Base-by-base conservation (phyloP, 768 basidiomycete species). In the Calvatia gigantea region DNA sequence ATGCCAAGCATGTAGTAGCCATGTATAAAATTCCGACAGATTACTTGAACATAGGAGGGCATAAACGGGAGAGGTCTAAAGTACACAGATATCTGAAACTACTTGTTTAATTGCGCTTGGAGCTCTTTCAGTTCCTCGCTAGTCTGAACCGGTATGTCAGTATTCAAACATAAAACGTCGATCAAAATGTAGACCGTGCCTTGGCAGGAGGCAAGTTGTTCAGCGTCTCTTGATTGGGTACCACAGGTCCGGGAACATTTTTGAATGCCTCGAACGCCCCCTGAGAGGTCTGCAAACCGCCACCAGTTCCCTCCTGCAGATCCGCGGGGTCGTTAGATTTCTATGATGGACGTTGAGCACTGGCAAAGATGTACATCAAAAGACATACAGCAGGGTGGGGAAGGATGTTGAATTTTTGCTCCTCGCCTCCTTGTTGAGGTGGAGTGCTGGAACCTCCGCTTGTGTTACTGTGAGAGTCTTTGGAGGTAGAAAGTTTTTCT, bases 241-340 rank as follows among this genome's bases (percentile, higher is more conserved):
- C 62, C 50, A 80, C 67, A 1, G 84, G 84, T 3, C 67, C 84
- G 27, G 73, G 76, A 2, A 80, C 76, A 42, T 78, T 76, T 6
- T 19, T 21, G 70, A 79, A 76, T 12, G 79, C 78, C 21, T 68
- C 60, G 37, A 73, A 58, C 15, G 72, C 72, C 0, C 75, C 74
- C 28, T 52, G 39, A 11, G 50, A 37, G 48, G 76, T 74, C 48
- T 64, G 63, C 55, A 80, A 58, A 11, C 71, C n/a, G n/a, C n/a
- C 71, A 7, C 68, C 65, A 7, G 70, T 73, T 3, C 70, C 70
- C 21, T 71, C 68, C 81, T 8, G 74, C 71, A 27, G 81, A 81
- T 85, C 84, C 1, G 74, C 73, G 12, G 85, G 84, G 60, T 87
- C 73, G 59, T 87, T 86, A 4, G 80, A 71, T 72, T 77, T 83